Conservation (phyloP, 257 asterid genomes). For the Thymus quinquecostatus region DNA sequence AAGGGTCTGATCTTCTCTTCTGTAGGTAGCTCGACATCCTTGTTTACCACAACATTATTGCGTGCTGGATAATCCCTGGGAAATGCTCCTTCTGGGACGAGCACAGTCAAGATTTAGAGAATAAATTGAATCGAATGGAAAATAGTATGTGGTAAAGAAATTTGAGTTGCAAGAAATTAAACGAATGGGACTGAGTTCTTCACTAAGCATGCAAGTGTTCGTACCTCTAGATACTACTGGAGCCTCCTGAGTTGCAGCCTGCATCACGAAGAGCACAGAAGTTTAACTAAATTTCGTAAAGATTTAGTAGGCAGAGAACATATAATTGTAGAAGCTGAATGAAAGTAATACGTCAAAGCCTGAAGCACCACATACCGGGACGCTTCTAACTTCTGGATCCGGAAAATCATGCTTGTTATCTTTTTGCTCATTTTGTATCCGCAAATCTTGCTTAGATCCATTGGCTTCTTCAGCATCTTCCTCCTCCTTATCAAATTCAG, state of each 20-base stretch:
- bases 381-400: conserved; percentile 41
- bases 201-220: not conserved
- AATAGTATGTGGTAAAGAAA: not conserved
- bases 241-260: conserved; percentile 54
- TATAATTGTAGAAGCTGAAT: conserved; percentile 16
- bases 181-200: not conserved
- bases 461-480: conserved; percentile 59
- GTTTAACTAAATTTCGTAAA: conserved; percentile 22
- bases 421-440: conserved; percentile 38
- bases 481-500: conserved; percentile 84
- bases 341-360: conserved; percentile 3
- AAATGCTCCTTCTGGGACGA: conserved; percentile 42
- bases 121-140: not conserved
- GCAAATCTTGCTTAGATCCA: conserved; percentile 42
- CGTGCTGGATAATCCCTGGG: conserved; percentile 32
- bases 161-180: conserved; percentile 2
- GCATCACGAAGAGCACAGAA: conserved; percentile 42
- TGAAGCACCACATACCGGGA: conserved; percentile 44
- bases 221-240: conserved; percentile 55
- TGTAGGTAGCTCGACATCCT: conserved; percentile 40
- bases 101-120: conserved; percentile 26
- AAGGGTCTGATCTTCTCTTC: conserved; percentile 43
- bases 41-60: conserved; percentile 28
- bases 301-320: not conserved
- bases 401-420: conserved; percentile 30